Percentiles rank a stretch among this genome's conserved stretches.
Evolutionary conservation across 306 rosid genomes (phyloP).

Genomic region (Pyrus bretschneideri): DNA sequence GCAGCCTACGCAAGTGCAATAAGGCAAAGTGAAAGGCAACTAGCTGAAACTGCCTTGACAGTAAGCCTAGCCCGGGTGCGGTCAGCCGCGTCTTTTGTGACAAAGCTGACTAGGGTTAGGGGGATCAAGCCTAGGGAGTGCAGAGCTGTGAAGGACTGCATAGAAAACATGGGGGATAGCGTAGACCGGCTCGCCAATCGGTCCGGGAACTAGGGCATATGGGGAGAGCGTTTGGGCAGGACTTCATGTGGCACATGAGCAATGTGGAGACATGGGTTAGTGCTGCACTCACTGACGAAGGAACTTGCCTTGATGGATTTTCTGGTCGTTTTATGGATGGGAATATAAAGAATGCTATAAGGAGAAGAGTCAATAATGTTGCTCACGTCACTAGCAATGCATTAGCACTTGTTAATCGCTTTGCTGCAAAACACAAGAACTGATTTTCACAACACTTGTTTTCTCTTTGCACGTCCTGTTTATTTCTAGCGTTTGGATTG

Average conservation of each 20-base stretch:
- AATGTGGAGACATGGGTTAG: conserved; percentile 90
- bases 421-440: conserved; percentile 34
- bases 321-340: conserved; percentile 36
- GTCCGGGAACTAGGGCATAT: conserved; percentile 44
- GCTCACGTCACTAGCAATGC: conserved; percentile 81
- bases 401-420: conserved; percentile 67
- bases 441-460: no score
- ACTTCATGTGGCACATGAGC: conserved; percentile 67
- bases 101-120: conserved; percentile 30
- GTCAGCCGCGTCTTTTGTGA: conserved; percentile 36
- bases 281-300: conserved; percentile 67
- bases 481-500: no score
- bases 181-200: conserved; percentile 56
- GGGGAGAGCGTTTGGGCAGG: conserved; percentile 35
- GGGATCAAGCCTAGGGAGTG: conserved; percentile 42
- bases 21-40: conserved; percentile 40
- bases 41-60: conserved; percentile 52
- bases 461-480: no score
- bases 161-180: conserved; percentile 61
- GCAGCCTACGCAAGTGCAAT: conserved; percentile 36
- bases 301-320: conserved; percentile 75
- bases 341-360: conserved; percentile 37
- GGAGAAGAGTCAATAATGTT: conserved; percentile 34
- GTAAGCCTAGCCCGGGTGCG: conserved; percentile 55
- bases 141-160: conserved; percentile 63